Evolutionary conservation across 208 protist species (phyloP), one percentile per base, ranked within the genome.

Genomic region (Trypanosoma avium): DNA sequence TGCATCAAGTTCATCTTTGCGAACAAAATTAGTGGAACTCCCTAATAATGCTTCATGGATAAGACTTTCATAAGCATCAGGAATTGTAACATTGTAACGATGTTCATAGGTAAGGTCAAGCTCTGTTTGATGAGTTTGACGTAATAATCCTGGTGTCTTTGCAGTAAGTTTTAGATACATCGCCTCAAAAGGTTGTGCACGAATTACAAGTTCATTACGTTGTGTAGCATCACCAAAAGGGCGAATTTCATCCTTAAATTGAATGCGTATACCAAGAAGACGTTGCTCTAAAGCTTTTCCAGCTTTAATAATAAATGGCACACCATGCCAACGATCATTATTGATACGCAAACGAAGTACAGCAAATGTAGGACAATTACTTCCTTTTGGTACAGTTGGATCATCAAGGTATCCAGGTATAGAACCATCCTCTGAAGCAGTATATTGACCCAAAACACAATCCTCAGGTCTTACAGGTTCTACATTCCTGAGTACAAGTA

Each of bases 371-470:
- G 93, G 88, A 67, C 85, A 94, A 13, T 77, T 83, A 74, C 85
- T 90, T 53, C 56, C 81, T 46, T 80, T 73, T 9, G 83, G 77
- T 7, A 97, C 94, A 7, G 79, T 93, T 26, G 71, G 61, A 50
- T 97, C 89, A 8, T 97, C 88, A 4, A 86, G 78, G 73, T 97
- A 97, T 0, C 89, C 93, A 12, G 87, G 87, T 15, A 97, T 92
- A 9, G 70, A 85, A 21, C 86, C 81, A 57, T 93, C 81, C 47
- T 26, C 69, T 0, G 92, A 74, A 40, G 78, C 89, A 5, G 86
- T 91, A 74, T 97, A 98, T 78, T 98, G 96, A 24, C 94, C 96
- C 19, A 97, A 58, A 10, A 98, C 84, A 54, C 86, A 90, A 65
- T 97, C 79, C 53, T 84, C 73, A 55, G 75, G 81, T n/a, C 21